Base-by-base conservation (phyloP, 331 rosid species). In the Malus hybrid region DNA sequence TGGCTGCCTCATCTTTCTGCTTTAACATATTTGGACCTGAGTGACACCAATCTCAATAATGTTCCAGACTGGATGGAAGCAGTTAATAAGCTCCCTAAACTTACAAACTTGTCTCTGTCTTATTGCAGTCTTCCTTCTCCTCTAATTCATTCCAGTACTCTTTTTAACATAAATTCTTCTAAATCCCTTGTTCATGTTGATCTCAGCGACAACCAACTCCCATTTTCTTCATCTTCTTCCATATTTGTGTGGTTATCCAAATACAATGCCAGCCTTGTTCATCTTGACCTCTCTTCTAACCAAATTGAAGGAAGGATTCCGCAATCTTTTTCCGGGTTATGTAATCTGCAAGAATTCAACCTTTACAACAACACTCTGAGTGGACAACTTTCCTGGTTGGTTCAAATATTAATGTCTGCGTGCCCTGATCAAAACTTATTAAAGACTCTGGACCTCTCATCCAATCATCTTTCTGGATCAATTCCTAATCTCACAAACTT, bases 31-130 rank as follows among this genome's bases (percentile, higher is more conserved):
- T 24, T 60, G 16, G 29, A 4, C 6, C 12, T 60, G 31, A 24
- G 65, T 24, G 1, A 0, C 0, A 0, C n/a, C 19, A 61, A 61
- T 28, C 66, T 61, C 66, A 24, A 0, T 7, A 27, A 11, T 61
- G 66, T 2, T 27, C 7, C 1, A 2, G 2, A 61, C 7, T 61
- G 34, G 66, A 4, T 2, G 10, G 33, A 27, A 61, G 4, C 0
- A 13, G 2, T 61, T 24, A 61, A 14, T 13, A 27, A 61, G 66
- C 66, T 61, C 32, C 66, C 34, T 24, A 2, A 27, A 24, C 66
- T 27, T 11, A 24, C 19, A 27, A 12, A 28, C 66, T 61, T 61
- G 34, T 2, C 4, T 0, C 2, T 61, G 6, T 0, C 0, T 3
- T 0, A 0, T 0, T 61, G 66, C 6, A 34, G 31, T 3, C 36